Conservation (phyloP, 208 protist species). For the Crithidia bombi region DNA sequence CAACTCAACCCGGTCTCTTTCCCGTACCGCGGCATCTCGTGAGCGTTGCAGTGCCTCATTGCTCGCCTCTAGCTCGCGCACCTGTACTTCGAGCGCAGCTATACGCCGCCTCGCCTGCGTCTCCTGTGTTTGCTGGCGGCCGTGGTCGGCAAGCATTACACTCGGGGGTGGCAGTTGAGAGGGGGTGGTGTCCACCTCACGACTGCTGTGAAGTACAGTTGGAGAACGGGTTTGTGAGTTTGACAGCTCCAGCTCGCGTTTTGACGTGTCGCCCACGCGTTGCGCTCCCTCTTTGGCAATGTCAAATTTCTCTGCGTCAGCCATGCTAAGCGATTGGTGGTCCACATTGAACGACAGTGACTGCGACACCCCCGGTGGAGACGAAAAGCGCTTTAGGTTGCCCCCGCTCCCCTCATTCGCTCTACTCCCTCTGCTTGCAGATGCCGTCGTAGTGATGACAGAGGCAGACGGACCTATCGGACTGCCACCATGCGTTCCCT, state of each 20-base stretch:
- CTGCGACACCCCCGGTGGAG: no score
- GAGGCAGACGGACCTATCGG: no score
- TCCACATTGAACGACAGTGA: no score
- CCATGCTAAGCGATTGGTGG: no score
- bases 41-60: neutral
- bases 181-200: slow-evolving; percentile 10
- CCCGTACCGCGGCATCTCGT: slow-evolving; percentile 19
- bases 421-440: neutral
- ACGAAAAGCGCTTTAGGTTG: no score
- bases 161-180: slow-evolving; percentile 19
- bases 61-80: slow-evolving; percentile 12
- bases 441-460: no score
- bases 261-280: no score
- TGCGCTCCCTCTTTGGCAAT: no score
- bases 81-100: slow-evolving; percentile 31
- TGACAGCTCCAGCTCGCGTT: no score
- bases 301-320: no score
- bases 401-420: no score
- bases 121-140: slow-evolving; percentile 25
- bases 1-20: slow-evolving; percentile 22
- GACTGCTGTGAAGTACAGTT: neutral
- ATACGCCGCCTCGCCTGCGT: slow-evolving; percentile 31
- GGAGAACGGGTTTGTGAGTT: neutral
- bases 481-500: no score
- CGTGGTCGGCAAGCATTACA: neutral